Base-by-base conservation (phyloP, 768 basidiomycete species). In the Dendrothele bispora region DNA sequence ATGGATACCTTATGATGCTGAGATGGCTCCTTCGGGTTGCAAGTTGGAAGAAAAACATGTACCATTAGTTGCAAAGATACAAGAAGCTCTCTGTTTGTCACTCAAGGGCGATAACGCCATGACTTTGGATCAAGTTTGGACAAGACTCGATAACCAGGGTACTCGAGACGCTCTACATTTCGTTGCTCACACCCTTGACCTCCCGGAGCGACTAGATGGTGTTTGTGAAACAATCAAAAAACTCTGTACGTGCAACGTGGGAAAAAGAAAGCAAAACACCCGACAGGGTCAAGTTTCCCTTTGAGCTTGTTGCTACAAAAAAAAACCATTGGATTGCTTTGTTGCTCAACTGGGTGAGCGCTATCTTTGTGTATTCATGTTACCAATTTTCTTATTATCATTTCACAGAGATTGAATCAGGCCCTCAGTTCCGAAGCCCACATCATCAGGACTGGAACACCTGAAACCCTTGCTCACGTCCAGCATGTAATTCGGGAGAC, bases 401-500 rank as follows among this genome's bases (percentile, higher is more conserved):
- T n/a, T n/a, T n/a, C n/a, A n/a, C 26, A 46, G 45, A 25, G 45
- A 12, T 24, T 46, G 7, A 12, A 17, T n/a, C 45, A 46, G 28
- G 24, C 36, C 15, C 17, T 18, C 8, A 17, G 17, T n/a, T 25
- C 45, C 15, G 21, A 18, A 6, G 15, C 3, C 5, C 28, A 14
- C 17, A 10, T 46, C 21, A 3, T 28, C 20, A 4, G 17, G 38
- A 46, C 15, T 10, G 36, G 45, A 46, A n/a, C 7, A 7, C 22
- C 21, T 2, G 21, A 46, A 36, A 28, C 41, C 28, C 28, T 54
- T 3, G 10, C 18, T 12, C 18, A 54, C 17, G 55, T 67, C 32
- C 60, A 55, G 30, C 22, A 43, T 15, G 62, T 66, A 7, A 63
- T 64, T 25, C 39, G 51, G 12, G 25, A 52, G 0, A 60, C 61